phyloP scores from a whole-genome alignment of 108 stramenopile genomes.

The Schizochytrium sp. region DNA sequence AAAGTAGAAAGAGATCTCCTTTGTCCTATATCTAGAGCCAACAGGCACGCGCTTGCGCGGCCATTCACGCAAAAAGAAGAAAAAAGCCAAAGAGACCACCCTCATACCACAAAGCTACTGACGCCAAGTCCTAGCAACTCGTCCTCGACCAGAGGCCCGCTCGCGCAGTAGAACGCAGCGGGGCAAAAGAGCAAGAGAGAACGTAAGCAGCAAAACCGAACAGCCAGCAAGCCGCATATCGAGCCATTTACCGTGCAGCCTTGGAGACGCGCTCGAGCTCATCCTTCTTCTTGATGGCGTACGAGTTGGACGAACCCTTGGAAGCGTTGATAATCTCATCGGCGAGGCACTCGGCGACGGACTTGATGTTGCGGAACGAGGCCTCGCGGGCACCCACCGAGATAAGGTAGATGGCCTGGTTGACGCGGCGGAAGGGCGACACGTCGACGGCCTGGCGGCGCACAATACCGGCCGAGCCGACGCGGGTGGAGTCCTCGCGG shows the following conservation, averaged over 20 bases:
- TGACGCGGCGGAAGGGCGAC: constrained; percentile 98
- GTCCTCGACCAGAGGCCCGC: no score
- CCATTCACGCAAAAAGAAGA: no score
- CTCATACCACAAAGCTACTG: no score
- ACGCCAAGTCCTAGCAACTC: no score
- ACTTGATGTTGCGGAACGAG: constrained; percentile 98
- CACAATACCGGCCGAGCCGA: constrained; percentile 98
- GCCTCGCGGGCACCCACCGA: constrained; percentile 97
- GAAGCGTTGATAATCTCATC: constrained; percentile 99
- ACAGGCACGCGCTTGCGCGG: no score
- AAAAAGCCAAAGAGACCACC: no score
- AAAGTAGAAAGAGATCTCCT: no score
- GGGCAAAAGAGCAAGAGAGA: background rate
- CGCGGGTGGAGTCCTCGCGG: constrained; percentile 99
- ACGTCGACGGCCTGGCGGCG: constrained; percentile 99
- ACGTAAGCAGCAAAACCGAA: background rate
- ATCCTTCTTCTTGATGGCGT: constrained; percentile 99
- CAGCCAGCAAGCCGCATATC: background rate
- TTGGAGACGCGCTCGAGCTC: constrained; percentile 99
- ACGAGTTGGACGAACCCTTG: constrained; percentile 95
- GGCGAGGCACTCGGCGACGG: constrained; percentile 97
- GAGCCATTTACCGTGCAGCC: constrained; percentile 84
- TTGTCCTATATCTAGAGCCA: no score
- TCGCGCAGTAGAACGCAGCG: background rate
- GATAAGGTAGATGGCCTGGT: constrained; percentile 95